Evolutionary conservation across 768 basidiomycete genomes (phyloP).

Genomic region (Strobilomyces echinocephalus): DNA sequence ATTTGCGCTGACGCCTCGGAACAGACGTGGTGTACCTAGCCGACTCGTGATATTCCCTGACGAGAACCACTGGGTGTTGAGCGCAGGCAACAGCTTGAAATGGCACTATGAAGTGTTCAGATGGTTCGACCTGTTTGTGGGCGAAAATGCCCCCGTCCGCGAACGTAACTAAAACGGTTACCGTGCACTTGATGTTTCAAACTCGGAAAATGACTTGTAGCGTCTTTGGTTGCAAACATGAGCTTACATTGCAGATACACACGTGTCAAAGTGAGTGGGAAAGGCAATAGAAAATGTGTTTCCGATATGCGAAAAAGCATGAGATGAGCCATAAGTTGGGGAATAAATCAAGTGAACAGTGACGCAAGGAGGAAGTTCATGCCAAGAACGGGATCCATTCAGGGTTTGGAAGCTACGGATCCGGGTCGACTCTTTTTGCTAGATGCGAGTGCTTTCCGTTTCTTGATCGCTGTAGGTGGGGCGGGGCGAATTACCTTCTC

Average conservation of each 20-base stretch:
- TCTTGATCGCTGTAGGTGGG: constrained; percentile 14
- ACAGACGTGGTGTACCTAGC: constrained; percentile 65
- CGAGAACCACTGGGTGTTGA: constrained; percentile 90
- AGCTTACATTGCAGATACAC: constrained; percentile 7
- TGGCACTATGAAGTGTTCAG: constrained; percentile 95
- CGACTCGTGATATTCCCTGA: constrained; percentile 81
- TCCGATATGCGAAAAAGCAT: constrained; percentile 7
- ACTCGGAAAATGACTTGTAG: not conserved
- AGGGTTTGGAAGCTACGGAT: constrained; percentile 4
- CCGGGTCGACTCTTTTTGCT: constrained; percentile 12
- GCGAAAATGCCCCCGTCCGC: constrained; percentile 18
- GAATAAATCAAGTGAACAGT: constrained; percentile 10
- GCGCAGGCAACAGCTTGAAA: constrained; percentile 80
- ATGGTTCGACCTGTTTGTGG: constrained; percentile 77
- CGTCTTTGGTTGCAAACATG: constrained; percentile 1
- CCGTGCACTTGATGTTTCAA: not conserved
- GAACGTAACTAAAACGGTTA: constrained; percentile 16
- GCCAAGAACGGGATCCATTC: not conserved
- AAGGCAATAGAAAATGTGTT: constrained; percentile 3
- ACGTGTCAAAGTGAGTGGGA: constrained; percentile 2
- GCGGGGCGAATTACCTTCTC: constrained; percentile 1
- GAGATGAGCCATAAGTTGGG: constrained; percentile 5
- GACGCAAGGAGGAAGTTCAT: not conserved
- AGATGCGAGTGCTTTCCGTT: constrained; percentile 14
- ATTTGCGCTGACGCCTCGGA: not conserved